Evolutionary conservation across 176 grass and related monocot species (phyloP).

Genomic region (Oryza glaberrima): DNA sequence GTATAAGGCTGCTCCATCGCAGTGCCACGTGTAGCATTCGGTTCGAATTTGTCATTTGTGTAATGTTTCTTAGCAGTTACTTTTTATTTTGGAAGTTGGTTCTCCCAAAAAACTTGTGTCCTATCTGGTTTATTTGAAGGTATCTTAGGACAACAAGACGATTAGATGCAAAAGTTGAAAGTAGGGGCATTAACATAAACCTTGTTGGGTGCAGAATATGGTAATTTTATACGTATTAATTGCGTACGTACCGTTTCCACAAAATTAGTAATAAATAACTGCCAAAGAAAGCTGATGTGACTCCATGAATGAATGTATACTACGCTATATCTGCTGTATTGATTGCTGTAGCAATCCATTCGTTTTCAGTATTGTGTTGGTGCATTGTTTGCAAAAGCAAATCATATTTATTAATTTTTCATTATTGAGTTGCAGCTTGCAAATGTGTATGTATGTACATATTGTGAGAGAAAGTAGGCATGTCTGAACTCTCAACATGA

Average conservation of each 20-base stretch:
- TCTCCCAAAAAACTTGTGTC: neutral
- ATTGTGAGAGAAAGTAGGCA: neutral
- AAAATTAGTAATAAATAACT: neutral
- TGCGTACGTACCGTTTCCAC: neutral
- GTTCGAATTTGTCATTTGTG: neutral
- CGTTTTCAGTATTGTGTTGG: neutral
- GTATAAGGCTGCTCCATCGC: neutral
- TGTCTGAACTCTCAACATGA: neutral
- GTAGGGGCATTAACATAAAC: neutral
- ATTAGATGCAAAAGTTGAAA: neutral
- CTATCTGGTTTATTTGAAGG: neutral
- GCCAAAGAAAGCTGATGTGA: neutral
- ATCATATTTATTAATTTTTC: neutral
- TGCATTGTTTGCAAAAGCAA: neutral
- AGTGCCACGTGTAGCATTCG: neutral
- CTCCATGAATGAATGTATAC: neutral
- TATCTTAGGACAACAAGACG: neutral
- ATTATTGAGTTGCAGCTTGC: neutral
- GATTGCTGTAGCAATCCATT: neutral
- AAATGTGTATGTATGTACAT: neutral
- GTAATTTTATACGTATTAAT: neutral
- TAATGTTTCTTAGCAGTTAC: neutral
- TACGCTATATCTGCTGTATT: neutral
- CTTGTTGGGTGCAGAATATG: neutral
- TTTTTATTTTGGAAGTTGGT: neutral